Percentiles rank a stretch among this genome's conserved stretches.
phyloP scores from a whole-genome alignment of 129 eudicot species.

The Lactuca sativa region DNA sequence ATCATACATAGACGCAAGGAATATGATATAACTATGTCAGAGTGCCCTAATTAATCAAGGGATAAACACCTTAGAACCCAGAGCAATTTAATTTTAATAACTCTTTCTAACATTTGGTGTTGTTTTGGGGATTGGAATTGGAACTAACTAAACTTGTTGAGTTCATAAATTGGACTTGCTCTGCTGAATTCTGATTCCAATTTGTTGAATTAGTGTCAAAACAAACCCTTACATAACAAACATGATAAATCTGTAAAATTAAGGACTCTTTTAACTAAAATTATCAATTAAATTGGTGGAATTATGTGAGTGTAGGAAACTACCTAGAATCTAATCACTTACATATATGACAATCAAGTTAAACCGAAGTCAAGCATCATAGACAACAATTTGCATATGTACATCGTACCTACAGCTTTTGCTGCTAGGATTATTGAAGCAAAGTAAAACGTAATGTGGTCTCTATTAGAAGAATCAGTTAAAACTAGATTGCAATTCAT shows the following conservation, averaged over 20 bases:
- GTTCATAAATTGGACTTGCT: neutral
- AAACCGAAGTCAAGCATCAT: slow-evolving; percentile 5
- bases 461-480: neutral
- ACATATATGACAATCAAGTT: neutral
- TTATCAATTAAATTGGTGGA: neutral
- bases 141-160: neutral
- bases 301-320: neutral
- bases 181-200: neutral
- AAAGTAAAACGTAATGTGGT: neutral
- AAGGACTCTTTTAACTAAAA: neutral
- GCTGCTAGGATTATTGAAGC: neutral
- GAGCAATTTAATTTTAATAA: no score
- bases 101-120: no score
- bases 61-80: neutral
- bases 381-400: neutral
- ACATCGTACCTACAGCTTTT: neutral
- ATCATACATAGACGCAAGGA: neutral
- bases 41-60: neutral
- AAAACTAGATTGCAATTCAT: slow-evolving; percentile 2
- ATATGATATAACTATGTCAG: neutral
- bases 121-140: neutral
- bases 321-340: neutral
- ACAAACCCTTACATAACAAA: neutral
- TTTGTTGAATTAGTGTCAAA: neutral
- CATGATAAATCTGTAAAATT: neutral